Percentiles rank a stretch among this genome's conserved stretches.
phyloP scores from a whole-genome alignment of 306 rosid species.

The Rubus idaeus region DNA sequence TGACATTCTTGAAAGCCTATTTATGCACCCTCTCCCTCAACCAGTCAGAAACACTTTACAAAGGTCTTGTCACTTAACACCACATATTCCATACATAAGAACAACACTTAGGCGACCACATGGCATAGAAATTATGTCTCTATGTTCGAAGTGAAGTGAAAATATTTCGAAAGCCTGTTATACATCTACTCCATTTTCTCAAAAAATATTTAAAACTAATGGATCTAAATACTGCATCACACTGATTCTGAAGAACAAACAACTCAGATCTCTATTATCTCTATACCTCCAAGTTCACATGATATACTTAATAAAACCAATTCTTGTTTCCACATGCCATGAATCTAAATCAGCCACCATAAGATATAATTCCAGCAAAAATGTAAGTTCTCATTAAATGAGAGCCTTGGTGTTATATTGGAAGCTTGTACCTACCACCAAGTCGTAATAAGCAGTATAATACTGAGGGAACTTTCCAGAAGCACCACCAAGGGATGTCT shows the following conservation, averaged over 20 bases:
- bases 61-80: background rate
- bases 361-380: background rate
- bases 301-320: background rate
- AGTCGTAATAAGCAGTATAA: slow-evolving; percentile 79
- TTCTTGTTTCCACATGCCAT: background rate
- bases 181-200: no score
- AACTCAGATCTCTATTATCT: background rate
- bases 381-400: background rate
- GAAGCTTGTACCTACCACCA: slow-evolving; percentile 70
- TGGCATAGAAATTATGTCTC: background rate
- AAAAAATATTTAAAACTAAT: no score
- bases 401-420: background rate
- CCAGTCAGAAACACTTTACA: background rate
- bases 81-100: no score
- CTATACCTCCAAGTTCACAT: background rate
- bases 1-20: no score
- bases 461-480: slow-evolving; percentile 94
- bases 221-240: background rate
- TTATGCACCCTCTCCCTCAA: background rate
- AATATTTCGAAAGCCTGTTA: background rate
- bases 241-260: background rate
- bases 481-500: slow-evolving; percentile 95
- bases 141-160: background rate
- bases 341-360: background rate
- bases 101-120: background rate